Conservation (phyloP, 2,329 filamentous ascomycete species). For the Paraconiothyrium brasiliense region DNA sequence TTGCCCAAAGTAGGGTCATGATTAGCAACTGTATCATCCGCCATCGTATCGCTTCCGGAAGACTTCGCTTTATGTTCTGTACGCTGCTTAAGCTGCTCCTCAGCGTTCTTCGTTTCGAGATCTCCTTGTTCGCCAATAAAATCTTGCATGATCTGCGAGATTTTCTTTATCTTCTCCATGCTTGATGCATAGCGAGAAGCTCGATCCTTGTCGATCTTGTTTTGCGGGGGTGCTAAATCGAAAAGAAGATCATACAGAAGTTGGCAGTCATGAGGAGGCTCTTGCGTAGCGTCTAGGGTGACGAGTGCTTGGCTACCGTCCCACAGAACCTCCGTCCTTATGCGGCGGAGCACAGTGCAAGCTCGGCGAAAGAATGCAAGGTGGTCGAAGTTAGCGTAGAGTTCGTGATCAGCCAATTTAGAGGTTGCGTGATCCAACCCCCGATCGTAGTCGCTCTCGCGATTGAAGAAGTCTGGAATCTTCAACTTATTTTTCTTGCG, state of each 20-base stretch:
- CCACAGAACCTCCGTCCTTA: slow-evolving; percentile 24
- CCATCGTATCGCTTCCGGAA: not conserved
- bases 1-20: not conserved
- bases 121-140: slow-evolving; percentile 20
- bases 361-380: slow-evolving; percentile 30
- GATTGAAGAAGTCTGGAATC: slow-evolving; percentile 19
- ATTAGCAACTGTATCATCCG: not conserved
- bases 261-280: slow-evolving; percentile 17
- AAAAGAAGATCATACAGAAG: slow-evolving; percentile 24
- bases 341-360: slow-evolving; percentile 18
- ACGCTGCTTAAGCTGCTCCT: slow-evolving; percentile 3
- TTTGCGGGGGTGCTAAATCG: slow-evolving; percentile 16
- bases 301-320: slow-evolving; percentile 16
- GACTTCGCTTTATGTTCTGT: not conserved
- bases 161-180: slow-evolving; percentile 20
- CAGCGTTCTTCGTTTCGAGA: slow-evolving; percentile 19
- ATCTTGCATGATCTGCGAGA: slow-evolving; percentile 23
- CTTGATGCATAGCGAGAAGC: slow-evolving; percentile 15
- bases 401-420: slow-evolving; percentile 23
- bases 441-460: slow-evolving; percentile 11
- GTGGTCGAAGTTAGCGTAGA: slow-evolving; percentile 33
- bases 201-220: slow-evolving; percentile 16
- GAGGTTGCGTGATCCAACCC: slow-evolving; percentile 19
- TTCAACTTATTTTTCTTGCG: slow-evolving; percentile 9
- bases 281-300: slow-evolving; percentile 11